Evolutionary conservation across 306 rosid species (phyloP), one percentile per base, ranked within the genome.

Genomic region (Cucumis melo): DNA sequence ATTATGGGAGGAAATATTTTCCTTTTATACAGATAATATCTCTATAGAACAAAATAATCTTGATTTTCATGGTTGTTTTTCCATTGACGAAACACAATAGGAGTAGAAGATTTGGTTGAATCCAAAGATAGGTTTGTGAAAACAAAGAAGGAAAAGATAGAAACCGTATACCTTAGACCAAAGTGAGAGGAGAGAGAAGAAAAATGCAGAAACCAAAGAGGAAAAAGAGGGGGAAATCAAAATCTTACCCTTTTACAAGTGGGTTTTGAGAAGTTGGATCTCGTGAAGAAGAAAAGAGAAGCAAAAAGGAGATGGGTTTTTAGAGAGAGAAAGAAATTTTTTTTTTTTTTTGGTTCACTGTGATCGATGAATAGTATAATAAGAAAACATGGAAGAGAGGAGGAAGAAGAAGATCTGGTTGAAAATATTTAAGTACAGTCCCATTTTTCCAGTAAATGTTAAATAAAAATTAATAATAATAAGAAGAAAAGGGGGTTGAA

Each of bases 191-290:
- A 71, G 74, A 75, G 50, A 44, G 50, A 44, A 11, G 15, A 44
- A 10, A 39, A 24, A 39, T 42, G 73, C 17, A 57, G 61, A 41
- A 20, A 39, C 17, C 12, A 56, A 24, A 54, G 72, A 34, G 73
- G 55, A 51, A 50, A 50, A 29, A 53, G 75, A 61, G 59, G 54
- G 54, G 61, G 65, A 21, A 54, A 36, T 44, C 56, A 73, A 21
- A 54, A 36, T 77, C 63, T 79, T 81, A 71, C 72, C n/a, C 76
- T 59, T 77, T 41, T 67, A 67, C 54, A 39, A 67, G 74, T 79
- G 75, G 75, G 77, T 11, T 42, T 29, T 29, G 67, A 78, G 66
- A 77, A 82, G 86, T 87, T 83, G 88, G 91, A 89, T 89, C 92
- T 85, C 87, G 90, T 77, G 89, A 87, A 86, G 81, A 76, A 51